These are phyloP conservation scores for Thermomucor indicae-seudaticae DNA, from an alignment of 371 early-diverging fungal species.

Conservation along the genomic window DNA sequence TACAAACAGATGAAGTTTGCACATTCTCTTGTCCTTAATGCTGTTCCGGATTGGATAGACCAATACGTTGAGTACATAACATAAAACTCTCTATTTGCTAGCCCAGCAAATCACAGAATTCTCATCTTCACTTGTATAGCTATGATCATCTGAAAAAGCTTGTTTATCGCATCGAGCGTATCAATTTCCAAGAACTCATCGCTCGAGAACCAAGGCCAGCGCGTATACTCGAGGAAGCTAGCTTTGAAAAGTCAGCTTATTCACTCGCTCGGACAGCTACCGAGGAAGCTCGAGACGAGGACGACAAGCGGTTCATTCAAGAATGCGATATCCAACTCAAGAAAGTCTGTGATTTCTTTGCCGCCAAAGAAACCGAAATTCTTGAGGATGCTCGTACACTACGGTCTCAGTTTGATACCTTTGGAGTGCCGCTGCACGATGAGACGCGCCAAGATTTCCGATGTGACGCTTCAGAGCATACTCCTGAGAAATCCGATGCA, in stretches of 20 bases:
- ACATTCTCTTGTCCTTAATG: slow-evolving; percentile 15
- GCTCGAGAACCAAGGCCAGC: neutral
- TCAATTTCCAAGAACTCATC: slow-evolving; percentile 7
- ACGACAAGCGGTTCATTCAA: slow-evolving; percentile 1
- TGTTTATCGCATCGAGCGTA: slow-evolving; percentile 13
- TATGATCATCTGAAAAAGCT: slow-evolving; percentile 18
- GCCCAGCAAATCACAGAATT: neutral
- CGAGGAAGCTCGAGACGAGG: neutral
- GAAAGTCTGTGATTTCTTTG: slow-evolving; percentile 14
- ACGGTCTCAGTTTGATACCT: slow-evolving; percentile 2
- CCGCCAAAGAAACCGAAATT: slow-evolving; percentile 3
- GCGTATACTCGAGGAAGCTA: slow-evolving; percentile 4
- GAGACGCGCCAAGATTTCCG: neutral
- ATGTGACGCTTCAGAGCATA: neutral
- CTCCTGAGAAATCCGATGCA: neutral
- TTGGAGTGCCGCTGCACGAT: slow-evolving; percentile 1
- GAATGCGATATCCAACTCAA: slow-evolving; percentile 14
- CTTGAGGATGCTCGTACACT: slow-evolving; percentile 7
- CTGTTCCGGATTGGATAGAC: slow-evolving; percentile 19
- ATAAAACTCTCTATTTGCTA: slow-evolving; percentile 1
- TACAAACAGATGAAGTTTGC: slow-evolving; percentile 26
- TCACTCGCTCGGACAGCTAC: neutral
- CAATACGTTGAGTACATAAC: slow-evolving; percentile 18
- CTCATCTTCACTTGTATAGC: neutral
- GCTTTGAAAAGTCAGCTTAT: neutral